Percentiles rank a stretch among this genome's conserved stretches.
Conservation (phyloP, 441 rosid genomes). For the Bocquillonia castaneifolia region DNA sequence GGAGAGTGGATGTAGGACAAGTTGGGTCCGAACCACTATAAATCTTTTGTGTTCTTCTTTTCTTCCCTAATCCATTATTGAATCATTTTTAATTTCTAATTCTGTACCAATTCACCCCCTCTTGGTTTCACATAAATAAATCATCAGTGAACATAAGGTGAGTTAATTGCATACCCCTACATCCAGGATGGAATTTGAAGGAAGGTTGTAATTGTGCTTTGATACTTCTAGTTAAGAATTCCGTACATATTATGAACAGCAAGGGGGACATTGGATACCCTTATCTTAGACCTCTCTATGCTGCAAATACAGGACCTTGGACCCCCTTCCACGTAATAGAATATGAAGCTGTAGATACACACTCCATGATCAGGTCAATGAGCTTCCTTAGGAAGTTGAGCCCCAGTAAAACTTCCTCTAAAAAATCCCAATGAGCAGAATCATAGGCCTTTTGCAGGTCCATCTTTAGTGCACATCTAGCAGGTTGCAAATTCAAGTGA, state of each 20-base stretch:
- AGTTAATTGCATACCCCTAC: not conserved
- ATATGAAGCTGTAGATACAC: not conserved
- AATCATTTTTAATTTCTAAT: too few species aligned
- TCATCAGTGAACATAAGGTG: not conserved
- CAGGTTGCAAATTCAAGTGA: not conserved
- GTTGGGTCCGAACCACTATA: too few species aligned
- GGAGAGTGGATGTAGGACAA: too few species aligned
- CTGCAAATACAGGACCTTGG: not conserved
- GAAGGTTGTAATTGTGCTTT: accelerated
- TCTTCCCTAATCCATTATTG: too few species aligned
- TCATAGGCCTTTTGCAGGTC: not conserved
- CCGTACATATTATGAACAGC: not conserved
- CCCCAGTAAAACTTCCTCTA: not conserved
- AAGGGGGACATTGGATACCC: not conserved
- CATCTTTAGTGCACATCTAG: not conserved
- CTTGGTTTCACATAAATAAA: not conserved
- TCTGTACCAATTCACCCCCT: too few species aligned
- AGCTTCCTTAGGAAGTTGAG: not conserved
- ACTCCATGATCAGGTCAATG: not conserved
- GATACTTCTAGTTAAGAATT: not conserved
- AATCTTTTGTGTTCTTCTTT: too few species aligned
- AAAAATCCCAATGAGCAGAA: not conserved
- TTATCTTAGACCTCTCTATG: not conserved
- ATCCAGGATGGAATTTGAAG: not conserved
- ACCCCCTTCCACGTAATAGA: not conserved